Evolutionary conservation across 2,329 filamentous ascomycete species (phyloP), one percentile per base, ranked within the genome.

Genomic region (Ceratocystiopsis minuta): DNA sequence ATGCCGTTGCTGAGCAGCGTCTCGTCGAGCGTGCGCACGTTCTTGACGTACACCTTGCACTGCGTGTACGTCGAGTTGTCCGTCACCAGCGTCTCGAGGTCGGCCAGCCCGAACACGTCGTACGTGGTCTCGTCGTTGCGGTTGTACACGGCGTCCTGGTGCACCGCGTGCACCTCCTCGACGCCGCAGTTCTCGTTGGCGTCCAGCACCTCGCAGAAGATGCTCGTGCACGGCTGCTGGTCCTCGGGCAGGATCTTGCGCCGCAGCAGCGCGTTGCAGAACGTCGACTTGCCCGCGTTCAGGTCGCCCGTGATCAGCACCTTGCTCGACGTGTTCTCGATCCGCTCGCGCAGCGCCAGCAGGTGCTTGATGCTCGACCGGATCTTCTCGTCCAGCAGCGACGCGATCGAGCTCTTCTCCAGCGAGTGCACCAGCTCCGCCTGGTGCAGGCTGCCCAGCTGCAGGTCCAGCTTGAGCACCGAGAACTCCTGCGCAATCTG

Each of bases 211-310:
- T 98, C 90, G 57, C 90, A 98, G 62, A 98, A 98, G 44, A 98
- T 94, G 60, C 85, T 90, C 2, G 90, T 98, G 60, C 90, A 98
- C 2, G 90, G 90, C 56, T 96, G 90, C 58, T 98, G 88, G 53
- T 98, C 90, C 60, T 96, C 90, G 0, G 90, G 90, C 4, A 98
- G 63, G 24, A 98, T 74, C 60, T 96, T 96, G 47, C 87, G 76
- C 46, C 90, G 79, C 35, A 98, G 63, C 2, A 98, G 66, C n/a
- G 90, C 90, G 59, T 98, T 98, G 64, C 90, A 98, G 53, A 98
- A 98, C 1, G 90, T 98, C 4, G 90, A 98, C 57, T 98, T 98
- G 55, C 90, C 90, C 10, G 90, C 88, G 55, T 98, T 98, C 42
- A 98, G 62, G 56, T 98, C 90, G 54, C 90, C 90, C 0, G 90